These are phyloP conservation scores for Saccharomyces pastorianus DNA, from an alignment of 1,139 yeast genomes.

Conservation along the genomic window DNA sequence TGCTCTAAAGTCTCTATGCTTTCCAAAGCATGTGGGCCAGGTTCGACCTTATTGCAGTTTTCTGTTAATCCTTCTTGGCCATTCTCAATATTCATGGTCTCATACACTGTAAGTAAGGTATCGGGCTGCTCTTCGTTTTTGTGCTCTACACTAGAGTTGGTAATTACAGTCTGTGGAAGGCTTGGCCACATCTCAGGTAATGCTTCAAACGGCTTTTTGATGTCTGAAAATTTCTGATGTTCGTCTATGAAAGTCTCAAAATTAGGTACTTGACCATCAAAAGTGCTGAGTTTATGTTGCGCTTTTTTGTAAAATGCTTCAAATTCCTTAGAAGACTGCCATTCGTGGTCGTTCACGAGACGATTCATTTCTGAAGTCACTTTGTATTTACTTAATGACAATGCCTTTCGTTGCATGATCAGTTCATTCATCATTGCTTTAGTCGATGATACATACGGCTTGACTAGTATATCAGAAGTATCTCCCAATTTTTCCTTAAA, in stretches of 20 bases:
- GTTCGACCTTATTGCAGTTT: background rate
- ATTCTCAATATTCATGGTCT: constrained; percentile 4
- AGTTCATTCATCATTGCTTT: constrained; percentile 57
- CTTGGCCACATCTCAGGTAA: constrained; percentile 26
- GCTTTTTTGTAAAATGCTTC: constrained; percentile 31
- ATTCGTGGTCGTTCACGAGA: constrained; percentile 17
- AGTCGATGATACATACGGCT: constrained; percentile 46
- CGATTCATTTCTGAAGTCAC: constrained; percentile 16
- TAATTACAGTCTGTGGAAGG: background rate
- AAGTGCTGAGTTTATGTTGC: constrained; percentile 13
- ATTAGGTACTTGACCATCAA: constrained; percentile 6
- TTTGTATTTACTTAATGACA: constrained; percentile 33
- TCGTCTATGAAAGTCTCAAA: constrained; percentile 15
- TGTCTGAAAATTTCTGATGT: constrained; percentile 5
- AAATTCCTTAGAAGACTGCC: constrained; percentile 39
- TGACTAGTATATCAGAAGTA: constrained; percentile 4
- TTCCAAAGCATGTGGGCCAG: background rate
- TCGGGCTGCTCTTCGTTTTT: background rate
- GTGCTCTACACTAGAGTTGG: background rate
- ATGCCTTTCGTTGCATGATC: constrained; percentile 41
- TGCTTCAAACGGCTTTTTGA: constrained; percentile 21
- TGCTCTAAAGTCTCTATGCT: constrained; percentile 15
- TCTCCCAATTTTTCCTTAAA: constrained; percentile 35
- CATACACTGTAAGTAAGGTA: background rate
- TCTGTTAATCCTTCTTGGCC: background rate